phyloP scores from a whole-genome alignment of 768 basidiomycete species.

The Kwoniella pini region DNA sequence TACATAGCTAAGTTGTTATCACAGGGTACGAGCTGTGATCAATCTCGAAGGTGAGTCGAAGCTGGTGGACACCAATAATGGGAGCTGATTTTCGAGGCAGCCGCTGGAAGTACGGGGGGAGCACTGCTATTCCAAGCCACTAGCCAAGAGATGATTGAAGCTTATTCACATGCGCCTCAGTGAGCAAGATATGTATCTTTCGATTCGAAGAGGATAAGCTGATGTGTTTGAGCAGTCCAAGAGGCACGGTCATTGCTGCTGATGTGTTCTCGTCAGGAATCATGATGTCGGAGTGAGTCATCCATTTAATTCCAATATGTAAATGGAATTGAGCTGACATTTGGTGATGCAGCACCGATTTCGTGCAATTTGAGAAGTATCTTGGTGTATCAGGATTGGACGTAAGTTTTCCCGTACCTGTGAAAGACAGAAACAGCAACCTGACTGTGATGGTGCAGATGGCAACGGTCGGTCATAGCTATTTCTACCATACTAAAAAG shows the following conservation, averaged over 20 bases:
- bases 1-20: background rate
- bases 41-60: slow-evolving; percentile 75
- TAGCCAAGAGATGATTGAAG: slow-evolving; percentile 89
- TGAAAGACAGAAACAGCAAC: background rate
- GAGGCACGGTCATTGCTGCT: slow-evolving; percentile 83
- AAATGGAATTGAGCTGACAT: slow-evolving; percentile 2
- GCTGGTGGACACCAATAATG: background rate
- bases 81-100: slow-evolving; percentile 54
- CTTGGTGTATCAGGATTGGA: slow-evolving; percentile 88
- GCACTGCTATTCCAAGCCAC: slow-evolving; percentile 96
- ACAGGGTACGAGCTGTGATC: slow-evolving; percentile 76
- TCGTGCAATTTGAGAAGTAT: slow-evolving; percentile 88
- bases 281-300: slow-evolving; percentile 75
- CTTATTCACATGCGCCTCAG: slow-evolving; percentile 82
- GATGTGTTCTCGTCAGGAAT: slow-evolving; percentile 92
- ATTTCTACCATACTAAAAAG: slow-evolving; percentile 92
- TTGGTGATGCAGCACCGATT: slow-evolving; percentile 71
- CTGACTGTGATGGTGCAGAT: slow-evolving; percentile 58
- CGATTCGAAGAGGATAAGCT: background rate
- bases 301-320: slow-evolving; percentile 37
- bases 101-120: slow-evolving; percentile 81
- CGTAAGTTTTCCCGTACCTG: slow-evolving; percentile 60
- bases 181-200: slow-evolving; percentile 35
- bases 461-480: slow-evolving; percentile 84
- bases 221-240: slow-evolving; percentile 60